Base-by-base conservation (phyloP, 2,329 filamentous ascomycete species). In the Ascochyta pisi region DNA sequence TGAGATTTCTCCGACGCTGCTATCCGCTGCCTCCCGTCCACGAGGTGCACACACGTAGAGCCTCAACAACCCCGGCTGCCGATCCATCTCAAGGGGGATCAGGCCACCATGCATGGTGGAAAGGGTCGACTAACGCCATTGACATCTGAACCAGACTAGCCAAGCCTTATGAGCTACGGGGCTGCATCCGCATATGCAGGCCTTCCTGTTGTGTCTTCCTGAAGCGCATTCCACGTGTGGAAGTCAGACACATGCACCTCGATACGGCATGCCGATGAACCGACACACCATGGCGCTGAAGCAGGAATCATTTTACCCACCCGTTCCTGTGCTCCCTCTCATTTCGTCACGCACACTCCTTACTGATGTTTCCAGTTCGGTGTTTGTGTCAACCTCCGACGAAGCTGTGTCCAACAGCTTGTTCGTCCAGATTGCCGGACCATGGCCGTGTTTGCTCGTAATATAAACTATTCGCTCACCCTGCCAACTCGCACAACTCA, bases 201-300 rank as follows among this genome's bases (percentile, higher is more conserved):
- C 46, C 41, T 54, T 56, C 50, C 60, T 68, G 67, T 58, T 52
- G 64, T 66, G 63, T 56, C 54, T 64, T 63, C 61, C 60, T 54
- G 53, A 60, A 61, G 49, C 61, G 60, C 59, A 69, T 70, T 66
- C 67, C 68, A 71, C 69, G 67, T 70, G 67, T 62, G 42, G 57
- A 55, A 41, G 44, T 49, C 47, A 55, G 54, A 52, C 56, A 55
- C 33, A 42, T 51, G 43, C 41, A 56, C 40, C 63, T 57, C 51
- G 45, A 58, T 62, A 42, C 50, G 57, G 58, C 61, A 61, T 62
- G 49, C 57, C 52, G 50, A 60, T 55, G 61, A 60, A 46, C 48
- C 42, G 49, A 42, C 51, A 62, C 54, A 53, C 46, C 35, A 45
- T 58, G 55, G 54, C 52, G 59, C 53, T 61, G 54, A 56, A 45